Conservation (phyloP, 208 protist genomes). For the Acanthamoeba triangularis region DNA sequence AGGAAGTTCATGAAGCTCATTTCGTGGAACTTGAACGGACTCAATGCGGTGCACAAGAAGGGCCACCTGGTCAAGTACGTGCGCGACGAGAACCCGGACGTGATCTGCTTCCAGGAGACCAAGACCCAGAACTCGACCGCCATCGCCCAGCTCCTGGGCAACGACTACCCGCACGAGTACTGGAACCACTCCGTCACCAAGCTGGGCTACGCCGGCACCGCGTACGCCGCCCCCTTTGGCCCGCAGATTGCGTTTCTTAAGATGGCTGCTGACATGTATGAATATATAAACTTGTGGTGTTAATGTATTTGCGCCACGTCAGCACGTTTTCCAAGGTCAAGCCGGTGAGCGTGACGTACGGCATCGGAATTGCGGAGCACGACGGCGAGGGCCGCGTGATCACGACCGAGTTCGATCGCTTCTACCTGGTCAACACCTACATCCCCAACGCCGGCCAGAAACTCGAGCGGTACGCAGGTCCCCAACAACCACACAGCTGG, state of each 20-base stretch:
- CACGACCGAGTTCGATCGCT: slow-evolving; percentile 15
- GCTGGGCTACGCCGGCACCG: slow-evolving; percentile 64
- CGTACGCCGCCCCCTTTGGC: neutral
- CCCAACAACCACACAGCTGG: neutral
- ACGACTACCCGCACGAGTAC: slow-evolving; percentile 34
- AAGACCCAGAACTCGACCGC: slow-evolving; percentile 4
- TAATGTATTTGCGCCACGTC: neutral
- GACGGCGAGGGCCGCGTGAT: slow-evolving; percentile 42
- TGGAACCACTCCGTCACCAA: slow-evolving; percentile 20
- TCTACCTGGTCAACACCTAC: slow-evolving; percentile 68
- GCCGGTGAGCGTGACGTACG: slow-evolving; percentile 25
- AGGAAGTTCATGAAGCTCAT: slow-evolving; percentile 59
- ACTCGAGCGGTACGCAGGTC: neutral
- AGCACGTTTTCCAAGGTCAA: slow-evolving; percentile 6
- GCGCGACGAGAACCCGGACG: slow-evolving; percentile 6
- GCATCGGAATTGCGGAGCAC: slow-evolving; percentile 43
- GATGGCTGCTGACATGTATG: neutral
- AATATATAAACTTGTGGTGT: neutral
- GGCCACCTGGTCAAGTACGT: slow-evolving; percentile 26
- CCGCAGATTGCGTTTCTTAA: neutral
- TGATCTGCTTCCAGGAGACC: slow-evolving; percentile 71
- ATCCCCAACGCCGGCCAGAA: slow-evolving; percentile 52
- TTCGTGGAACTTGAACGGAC: slow-evolving; percentile 43
- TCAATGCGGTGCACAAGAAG: slow-evolving; percentile 18
- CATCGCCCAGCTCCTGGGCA: slow-evolving; percentile 1